Base-by-base conservation (phyloP, 2,329 filamentous ascomycete species). In the Paecilomyces fulvus region DNA sequence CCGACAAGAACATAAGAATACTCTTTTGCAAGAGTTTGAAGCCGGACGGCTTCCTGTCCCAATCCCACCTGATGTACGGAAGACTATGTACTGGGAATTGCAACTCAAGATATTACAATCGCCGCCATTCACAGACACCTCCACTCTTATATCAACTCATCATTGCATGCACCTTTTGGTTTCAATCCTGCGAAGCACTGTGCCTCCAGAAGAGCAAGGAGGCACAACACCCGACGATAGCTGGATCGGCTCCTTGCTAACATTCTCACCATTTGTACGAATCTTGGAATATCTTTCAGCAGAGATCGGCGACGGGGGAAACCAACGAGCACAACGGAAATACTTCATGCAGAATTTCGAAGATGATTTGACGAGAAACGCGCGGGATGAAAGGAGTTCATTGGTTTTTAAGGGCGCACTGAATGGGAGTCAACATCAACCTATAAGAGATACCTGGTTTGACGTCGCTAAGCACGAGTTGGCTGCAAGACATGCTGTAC, bases 281-380 rank as follows among this genome's bases (percentile, higher is more conserved):
- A 68, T 74, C 7, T 68, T 73, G 30, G 72, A 76, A 54, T 75
- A 70, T 55, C 74, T 76, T 61, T 74, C 73, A 1, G 73, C 73
- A 0, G 73, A 75, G 55, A 75, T 75, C 30, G 73, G 73, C 5
- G 70, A 74, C 33, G 72, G 73, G 3, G 67, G 69, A 28, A 74
- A 66, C 55, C 72, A 73, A 57, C 68, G 73, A 21, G 61, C 67
- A 57, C 71, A 75, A 58, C 69, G 73, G 25, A 75, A 69, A 59
- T 70, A 73, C 30, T 76, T 76, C 57, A 76, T 75, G 73, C 64
- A 67, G 50, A 75, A 74, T 50, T 75, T 75, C 55, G 65, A 74
- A 53, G 62, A 66, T n/a, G 73, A 75, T 56, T 70, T 70, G 60
- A 70, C 62, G 48, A 58, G 59, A 30, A 66, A 72, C 56, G 67